Percentiles rank a stretch among this genome's conserved stretches.
phyloP scores from a whole-genome alignment of 2,329 filamentous ascomycete species.

The Fusarium ramigenum region DNA sequence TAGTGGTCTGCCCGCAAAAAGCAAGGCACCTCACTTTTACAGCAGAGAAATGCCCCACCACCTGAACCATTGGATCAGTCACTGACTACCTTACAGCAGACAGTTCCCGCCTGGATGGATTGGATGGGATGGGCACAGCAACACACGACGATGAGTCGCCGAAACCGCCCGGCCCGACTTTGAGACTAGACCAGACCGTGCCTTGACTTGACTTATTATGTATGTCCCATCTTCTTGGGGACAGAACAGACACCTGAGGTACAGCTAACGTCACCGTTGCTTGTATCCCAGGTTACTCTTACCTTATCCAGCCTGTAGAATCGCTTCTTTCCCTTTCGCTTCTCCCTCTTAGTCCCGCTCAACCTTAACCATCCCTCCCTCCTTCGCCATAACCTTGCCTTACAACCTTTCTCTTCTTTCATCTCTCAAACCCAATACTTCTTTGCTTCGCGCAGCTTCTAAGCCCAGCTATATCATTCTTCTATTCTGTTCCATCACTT shows the following conservation, averaged over 20 bases:
- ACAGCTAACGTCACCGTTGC: conserved; percentile 42
- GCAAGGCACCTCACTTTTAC: conserved; percentile 27
- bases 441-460: conserved; percentile 5
- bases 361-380: neutral
- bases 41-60: conserved; percentile 25
- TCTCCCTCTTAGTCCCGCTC: conserved; percentile 19
- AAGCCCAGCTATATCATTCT: neutral
- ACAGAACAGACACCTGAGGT: neutral
- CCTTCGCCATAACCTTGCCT: neutral
- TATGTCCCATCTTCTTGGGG: neutral
- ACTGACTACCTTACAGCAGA: neutral
- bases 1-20: conserved; percentile 4
- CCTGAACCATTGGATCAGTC: neutral
- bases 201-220: neutral
- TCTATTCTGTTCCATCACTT: neutral
- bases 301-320: conserved; percentile 16
- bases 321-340: conserved; percentile 3
- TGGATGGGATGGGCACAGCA: conserved; percentile 16
- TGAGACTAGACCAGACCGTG: conserved; percentile 7
- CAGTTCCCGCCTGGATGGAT: neutral
- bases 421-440: neutral
- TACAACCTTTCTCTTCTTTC: conserved; percentile 11
- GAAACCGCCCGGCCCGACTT: conserved; percentile 41
- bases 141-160: conserved; percentile 40
- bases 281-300: neutral